These are phyloP conservation scores for Camellia granthamiana DNA, from an alignment of 148 eudicot genomes.

Conservation along the genomic window DNA sequence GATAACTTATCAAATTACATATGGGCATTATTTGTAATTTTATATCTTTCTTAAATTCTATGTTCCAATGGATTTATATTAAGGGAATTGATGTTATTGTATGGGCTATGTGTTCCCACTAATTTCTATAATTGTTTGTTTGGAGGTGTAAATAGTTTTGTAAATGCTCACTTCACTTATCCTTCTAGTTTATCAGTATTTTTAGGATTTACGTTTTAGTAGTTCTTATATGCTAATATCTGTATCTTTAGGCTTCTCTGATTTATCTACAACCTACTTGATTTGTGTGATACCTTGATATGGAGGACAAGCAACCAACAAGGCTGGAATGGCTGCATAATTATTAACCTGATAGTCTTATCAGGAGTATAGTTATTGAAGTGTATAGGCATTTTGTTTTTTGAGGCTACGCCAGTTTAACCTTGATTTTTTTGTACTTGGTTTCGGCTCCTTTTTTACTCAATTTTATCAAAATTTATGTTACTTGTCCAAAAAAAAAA, in stretches of 20 bases:
- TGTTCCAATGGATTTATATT: background rate
- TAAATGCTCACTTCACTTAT: background rate
- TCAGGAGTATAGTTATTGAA: background rate
- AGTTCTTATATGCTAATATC: background rate
- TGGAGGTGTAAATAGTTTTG: background rate
- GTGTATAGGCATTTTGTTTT: too few species aligned
- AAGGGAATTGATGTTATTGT: background rate
- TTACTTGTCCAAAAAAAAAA: too few species aligned
- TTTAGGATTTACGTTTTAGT: background rate
- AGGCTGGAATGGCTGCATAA: background rate
- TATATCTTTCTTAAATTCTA: constrained; percentile 6
- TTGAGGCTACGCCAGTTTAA: too few species aligned
- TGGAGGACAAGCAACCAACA: background rate
- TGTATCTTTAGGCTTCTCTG: background rate
- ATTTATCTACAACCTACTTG: constrained; percentile 2
- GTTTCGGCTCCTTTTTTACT: too few species aligned
- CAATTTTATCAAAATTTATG: too few species aligned
- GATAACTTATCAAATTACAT: constrained; percentile 23
- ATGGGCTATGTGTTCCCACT: constrained; percentile 1
- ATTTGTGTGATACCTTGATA: constrained; percentile 5
- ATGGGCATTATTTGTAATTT: constrained; percentile 11
- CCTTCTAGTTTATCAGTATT: constrained; percentile 1
- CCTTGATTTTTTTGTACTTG: too few species aligned
- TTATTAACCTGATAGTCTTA: background rate
- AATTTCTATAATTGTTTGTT: constrained; percentile 4